phyloP scores from a whole-genome alignment of 2,329 filamentous ascomycete species.

The Hypoxylon sp. region DNA sequence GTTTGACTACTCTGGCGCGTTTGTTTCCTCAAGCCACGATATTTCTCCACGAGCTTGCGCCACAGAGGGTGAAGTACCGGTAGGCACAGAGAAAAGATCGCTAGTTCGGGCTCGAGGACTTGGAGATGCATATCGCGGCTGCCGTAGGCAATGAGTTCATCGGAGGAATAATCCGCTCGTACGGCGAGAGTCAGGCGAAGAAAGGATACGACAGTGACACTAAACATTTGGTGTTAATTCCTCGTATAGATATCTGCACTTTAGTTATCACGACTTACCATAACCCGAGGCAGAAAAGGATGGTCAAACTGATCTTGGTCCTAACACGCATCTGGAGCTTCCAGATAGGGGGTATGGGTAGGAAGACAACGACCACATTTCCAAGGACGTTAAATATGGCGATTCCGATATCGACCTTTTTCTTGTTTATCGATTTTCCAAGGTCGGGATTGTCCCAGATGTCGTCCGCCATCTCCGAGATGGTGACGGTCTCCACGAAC shows the following conservation, averaged over 20 bases:
- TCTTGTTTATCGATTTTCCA: slow-evolving; percentile 46
- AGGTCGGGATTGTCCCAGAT: slow-evolving; percentile 47
- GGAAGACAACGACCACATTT: slow-evolving; percentile 60
- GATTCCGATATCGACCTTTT: slow-evolving; percentile 48
- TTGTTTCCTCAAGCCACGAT: neutral
- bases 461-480: slow-evolving; percentile 42
- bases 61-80: slow-evolving; percentile 34
- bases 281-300: slow-evolving; percentile 59
- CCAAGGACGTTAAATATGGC: slow-evolving; percentile 60
- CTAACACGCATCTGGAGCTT: slow-evolving; percentile 57
- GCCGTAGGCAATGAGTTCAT: slow-evolving; percentile 3
- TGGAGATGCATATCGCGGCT: slow-evolving; percentile 30
- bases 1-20: neutral
- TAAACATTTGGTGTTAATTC: slow-evolving; percentile 7
- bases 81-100: slow-evolving; percentile 33
- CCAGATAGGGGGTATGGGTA: slow-evolving; percentile 64
- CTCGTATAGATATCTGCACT: too few relatives aligned
- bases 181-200: slow-evolving; percentile 16
- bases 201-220: slow-evolving; percentile 24
- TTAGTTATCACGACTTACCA: slow-evolving; percentile 53
- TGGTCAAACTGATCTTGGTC: slow-evolving; percentile 58
- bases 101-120: slow-evolving; percentile 37
- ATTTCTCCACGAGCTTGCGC: slow-evolving; percentile 10
- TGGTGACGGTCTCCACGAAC: slow-evolving; percentile 36
- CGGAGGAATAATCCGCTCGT: neutral